Conservation (phyloP, 306 rosid genomes). For the Pueraria montana region DNA sequence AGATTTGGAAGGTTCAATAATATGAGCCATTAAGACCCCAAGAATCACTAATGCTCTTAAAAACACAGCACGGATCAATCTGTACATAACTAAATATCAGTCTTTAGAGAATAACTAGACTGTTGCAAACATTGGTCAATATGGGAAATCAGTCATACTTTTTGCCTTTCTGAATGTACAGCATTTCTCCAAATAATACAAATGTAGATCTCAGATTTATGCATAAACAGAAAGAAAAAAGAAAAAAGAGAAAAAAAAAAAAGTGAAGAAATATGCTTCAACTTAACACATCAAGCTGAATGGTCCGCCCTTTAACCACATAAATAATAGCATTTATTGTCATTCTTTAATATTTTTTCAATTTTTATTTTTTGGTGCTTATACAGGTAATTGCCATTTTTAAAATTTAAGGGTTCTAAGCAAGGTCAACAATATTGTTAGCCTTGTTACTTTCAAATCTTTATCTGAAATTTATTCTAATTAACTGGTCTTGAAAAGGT, state of each 20-base stretch:
- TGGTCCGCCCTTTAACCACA: slow-evolving; percentile 1
- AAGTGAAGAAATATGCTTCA: slow-evolving; percentile 1
- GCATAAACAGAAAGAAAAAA: neutral
- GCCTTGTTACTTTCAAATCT: slow-evolving; percentile 1
- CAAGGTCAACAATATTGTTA: neutral
- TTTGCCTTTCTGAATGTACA: slow-evolving; percentile 9
- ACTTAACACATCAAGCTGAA: slow-evolving; percentile 19
- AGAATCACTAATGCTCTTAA: neutral
- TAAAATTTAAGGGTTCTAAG: neutral
- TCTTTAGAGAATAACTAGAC: slow-evolving; percentile 3
- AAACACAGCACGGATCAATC: slow-evolving; percentile 4
- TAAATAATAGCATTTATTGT: neutral
- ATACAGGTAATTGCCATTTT: neutral
- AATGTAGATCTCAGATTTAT: slow-evolving; percentile 12
- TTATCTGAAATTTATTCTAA: neutral
- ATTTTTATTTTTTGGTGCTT: too few species aligned
- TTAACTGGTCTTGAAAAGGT: neutral
- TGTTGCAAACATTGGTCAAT: slow-evolving; percentile 20
- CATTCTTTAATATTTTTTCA: neutral
- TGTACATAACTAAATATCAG: neutral
- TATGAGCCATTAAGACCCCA: slow-evolving; percentile 28
- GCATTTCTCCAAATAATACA: slow-evolving; percentile 40
- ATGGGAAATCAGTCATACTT: neutral
- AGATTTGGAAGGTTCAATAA: neutral
- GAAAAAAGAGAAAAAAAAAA: too few species aligned